A percentile compares a stretch with the other conserved stretches of the same genome.
These are phyloP conservation scores for Torulaspora microellipsoides DNA, from an alignment of 805 yeast genomes.

Conservation along the genomic window DNA sequence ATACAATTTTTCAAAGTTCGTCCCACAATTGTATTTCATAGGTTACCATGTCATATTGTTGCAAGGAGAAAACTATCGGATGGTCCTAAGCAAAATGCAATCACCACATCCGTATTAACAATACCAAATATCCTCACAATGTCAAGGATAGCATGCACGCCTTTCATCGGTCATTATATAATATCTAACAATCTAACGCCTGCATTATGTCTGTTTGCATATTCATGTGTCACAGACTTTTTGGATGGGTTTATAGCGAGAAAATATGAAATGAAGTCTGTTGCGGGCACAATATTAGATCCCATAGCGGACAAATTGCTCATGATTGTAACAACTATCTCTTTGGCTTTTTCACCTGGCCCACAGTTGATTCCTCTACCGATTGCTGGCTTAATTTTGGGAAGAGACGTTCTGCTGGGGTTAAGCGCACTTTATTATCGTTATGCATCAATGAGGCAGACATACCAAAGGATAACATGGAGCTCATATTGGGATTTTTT, in stretches of 20 bases:
- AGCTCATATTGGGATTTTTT: conserved; percentile 66
- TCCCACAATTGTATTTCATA: background rate
- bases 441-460: conserved; percentile 45
- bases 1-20: background rate
- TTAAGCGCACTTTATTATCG: conserved; percentile 69
- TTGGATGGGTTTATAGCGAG: conserved; percentile 92
- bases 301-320: conserved; percentile 93
- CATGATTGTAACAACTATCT: conserved; percentile 79
- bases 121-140: conserved; percentile 83
- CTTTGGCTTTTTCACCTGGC: conserved; percentile 50
- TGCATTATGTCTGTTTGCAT: conserved; percentile 71
- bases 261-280: conserved; percentile 65
- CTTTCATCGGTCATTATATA: conserved; percentile 76
- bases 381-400: conserved; percentile 67
- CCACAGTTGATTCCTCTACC: conserved; percentile 66
- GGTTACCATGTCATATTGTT: background rate
- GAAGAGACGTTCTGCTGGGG: conserved; percentile 74
- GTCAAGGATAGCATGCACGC: conserved; percentile 77
- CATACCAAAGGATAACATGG: conserved; percentile 42
- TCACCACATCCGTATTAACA: conserved; percentile 48
- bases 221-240: conserved; percentile 87
- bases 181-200: conserved; percentile 54
- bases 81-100: conserved; percentile 31
- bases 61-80: background rate
- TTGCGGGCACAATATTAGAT: conserved; percentile 85